Evolutionary conservation across 108 stramenopile genomes (phyloP).

Genomic region (Skeletonema potamos): DNA sequence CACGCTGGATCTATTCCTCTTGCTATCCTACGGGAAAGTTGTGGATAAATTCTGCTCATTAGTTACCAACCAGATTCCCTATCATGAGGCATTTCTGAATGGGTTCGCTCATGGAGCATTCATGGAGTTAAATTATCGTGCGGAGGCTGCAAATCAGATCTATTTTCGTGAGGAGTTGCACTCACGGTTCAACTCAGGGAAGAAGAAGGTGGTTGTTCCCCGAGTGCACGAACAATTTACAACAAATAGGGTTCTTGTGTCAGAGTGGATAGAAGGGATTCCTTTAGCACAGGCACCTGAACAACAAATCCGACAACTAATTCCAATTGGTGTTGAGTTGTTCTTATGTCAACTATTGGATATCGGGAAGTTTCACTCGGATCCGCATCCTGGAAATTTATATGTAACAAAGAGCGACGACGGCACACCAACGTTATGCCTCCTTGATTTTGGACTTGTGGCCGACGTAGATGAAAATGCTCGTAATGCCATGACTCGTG

Average conservation of each 20-base stretch:
- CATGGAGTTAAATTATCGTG: constrained; percentile 58
- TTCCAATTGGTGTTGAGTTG: constrained; percentile 85
- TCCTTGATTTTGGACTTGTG: constrained; percentile 89
- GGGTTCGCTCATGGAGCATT: constrained; percentile 36
- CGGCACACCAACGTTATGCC: constrained; percentile 49
- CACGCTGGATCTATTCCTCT: constrained; percentile 78
- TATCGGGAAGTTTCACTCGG: constrained; percentile 83
- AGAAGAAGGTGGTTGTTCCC: constrained; percentile 43
- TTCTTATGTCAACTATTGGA: constrained; percentile 87
- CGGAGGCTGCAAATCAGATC: constrained; percentile 54
- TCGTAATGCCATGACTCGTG: constrained; percentile 75
- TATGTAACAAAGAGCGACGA: constrained; percentile 56
- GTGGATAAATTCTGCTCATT: constrained; percentile 58
- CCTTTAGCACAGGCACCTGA: constrained; percentile 62
- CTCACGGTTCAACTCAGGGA: constrained; percentile 16
- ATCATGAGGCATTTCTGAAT: constrained; percentile 40
- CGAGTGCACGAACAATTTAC: constrained; percentile 26
- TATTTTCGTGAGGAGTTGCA: constrained; percentile 49
- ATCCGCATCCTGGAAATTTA: constrained; percentile 79
- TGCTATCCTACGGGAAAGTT: constrained; percentile 57
- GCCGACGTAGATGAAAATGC: constrained; percentile 60
- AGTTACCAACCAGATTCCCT: constrained; percentile 60
- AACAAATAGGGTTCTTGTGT: constrained; percentile 39
- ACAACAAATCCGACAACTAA: constrained; percentile 63
- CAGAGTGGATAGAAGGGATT: constrained; percentile 78